Base-by-base conservation (phyloP, 2,329 filamentous ascomycete genomes). In the Cercospora canescens region DNA sequence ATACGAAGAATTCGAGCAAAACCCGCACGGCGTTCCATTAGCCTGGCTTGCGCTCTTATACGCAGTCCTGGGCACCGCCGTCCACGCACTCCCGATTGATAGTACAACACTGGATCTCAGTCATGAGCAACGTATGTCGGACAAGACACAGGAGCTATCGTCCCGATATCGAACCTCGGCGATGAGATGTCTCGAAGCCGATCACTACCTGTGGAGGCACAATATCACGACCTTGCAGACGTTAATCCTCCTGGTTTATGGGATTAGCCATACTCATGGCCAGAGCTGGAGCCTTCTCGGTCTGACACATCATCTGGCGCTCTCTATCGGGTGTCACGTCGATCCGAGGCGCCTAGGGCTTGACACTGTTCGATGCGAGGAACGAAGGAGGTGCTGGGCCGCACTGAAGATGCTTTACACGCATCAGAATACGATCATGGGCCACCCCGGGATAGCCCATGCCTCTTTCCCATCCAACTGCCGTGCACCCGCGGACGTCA, bases 311-410 rank as follows among this genome's bases (percentile, higher is more conserved):
- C 59, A 61, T 61, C 41, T 52, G 2, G 59, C 59, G 24, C 37
- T 50, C 16, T 32, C 39, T 2, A 61, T 61, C 8, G 59, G 59
- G 14, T 61, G 59, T 41, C 59, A 61, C 12, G 41, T 61, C 12
- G 59, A 61, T 9, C 59, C 59, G 21, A 39, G 37, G 8, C 26
- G n/a, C 32, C 26, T 61, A 5, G 18, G 28, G 6, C 9, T 61
- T 11, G 21, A 16, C 52, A 11, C 41, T 18, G 28, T 61, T 14
- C 24, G 35, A 9, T 34, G n/a, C 26, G 59, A 61, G 12, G 59
- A 61, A 16, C 59, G 59, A 16, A 30, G 59, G 16, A 24, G 59
- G 7, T 61, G 59, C 41, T 61, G 59, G 59, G 59, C 59, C 28
- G 37, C 26, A 9, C 59, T 61, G 26, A 50, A 28, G 26, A 61